Evolutionary conservation across 2,329 filamentous ascomycete genomes (phyloP), one percentile per base, ranked within the genome.

Genomic region (Pyrenochaeta sp.): DNA sequence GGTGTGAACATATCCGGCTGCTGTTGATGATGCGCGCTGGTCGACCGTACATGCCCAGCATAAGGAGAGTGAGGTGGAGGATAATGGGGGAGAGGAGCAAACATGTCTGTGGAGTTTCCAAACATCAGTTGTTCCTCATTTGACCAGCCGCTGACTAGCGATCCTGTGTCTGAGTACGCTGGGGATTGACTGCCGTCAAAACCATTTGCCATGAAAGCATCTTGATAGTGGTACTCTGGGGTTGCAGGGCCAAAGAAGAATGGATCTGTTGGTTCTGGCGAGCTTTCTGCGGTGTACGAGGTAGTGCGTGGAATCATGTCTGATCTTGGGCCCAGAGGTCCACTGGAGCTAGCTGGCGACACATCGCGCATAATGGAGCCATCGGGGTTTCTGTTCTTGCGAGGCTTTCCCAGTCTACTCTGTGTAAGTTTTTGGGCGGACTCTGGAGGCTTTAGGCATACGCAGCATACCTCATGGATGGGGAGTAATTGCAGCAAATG

Each of bases 401-500:
- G 69, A 23, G 72, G 72, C 43, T 75, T 75, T 20, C 72, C 72
- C 46, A 75, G 44, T 46, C 72, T 74, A 31, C 31, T 10, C 9
- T 4, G 12, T 41, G 56, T 73, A 32, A 73, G 65, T 35, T 50
- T 46, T 23, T 23, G n/a, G n/a, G n/a, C 11, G 36, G 36, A 10
- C 11, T 7, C 2, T 39, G 36, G 21, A 14, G 10, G 18, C 20
- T 20, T 2, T 11, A 23, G 20, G 21, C 3, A n/a, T 2, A 14
- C 21, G 9, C n/a, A 39, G 40, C 55, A 41, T 73, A 75, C 72
- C 72, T 75, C 72, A 75, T 75, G 11, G 72, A 75, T 7, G 71
- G 72, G 31, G 72, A 75, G 62, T 75, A 75, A 51, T 75, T 74
- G 60, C 72, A 75, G 59, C 72, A 73, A n/a, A 75, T 69, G 35